Conservation (phyloP, 2,329 filamentous ascomycete genomes). For the Alternaria metachromatica region DNA sequence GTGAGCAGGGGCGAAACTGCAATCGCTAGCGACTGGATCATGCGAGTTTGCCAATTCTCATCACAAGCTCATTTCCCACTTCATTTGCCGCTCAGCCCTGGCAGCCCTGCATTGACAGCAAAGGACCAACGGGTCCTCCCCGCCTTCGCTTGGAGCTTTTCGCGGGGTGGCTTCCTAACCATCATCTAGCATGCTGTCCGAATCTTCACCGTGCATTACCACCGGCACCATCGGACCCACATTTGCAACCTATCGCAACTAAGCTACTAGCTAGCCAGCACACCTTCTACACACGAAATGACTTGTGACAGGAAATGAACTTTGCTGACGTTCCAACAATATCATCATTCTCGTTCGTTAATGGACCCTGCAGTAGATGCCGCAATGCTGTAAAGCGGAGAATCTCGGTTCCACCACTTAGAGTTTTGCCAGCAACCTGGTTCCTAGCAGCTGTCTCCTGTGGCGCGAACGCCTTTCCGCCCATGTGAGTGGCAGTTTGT, state of each 20-base stretch:
- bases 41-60: neutral
- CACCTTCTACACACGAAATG: neutral
- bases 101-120: constrained; percentile 3
- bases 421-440: neutral
- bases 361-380: neutral
- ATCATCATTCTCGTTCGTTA: neutral
- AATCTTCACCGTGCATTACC: constrained; percentile 4
- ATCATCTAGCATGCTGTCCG: neutral
- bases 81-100: neutral
- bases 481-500: neutral
- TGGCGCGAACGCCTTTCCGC: constrained; percentile 2
- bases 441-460: neutral
- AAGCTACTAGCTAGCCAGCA: neutral
- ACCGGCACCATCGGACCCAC: constrained; percentile 5
- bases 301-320: neutral
- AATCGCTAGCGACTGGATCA: neutral
- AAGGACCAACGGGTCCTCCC: constrained; percentile 7
- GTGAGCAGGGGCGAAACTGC: too few relatives aligned
- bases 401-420: constrained; percentile 3
- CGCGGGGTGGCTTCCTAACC: neutral
- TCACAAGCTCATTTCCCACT: constrained; percentile 5
- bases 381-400: neutral
- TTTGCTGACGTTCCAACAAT: neutral
- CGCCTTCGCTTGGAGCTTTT: constrained; percentile 3
- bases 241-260: neutral